Conservation (phyloP, 1,284 basidiomycete genomes). For the Termitomyces sp. region DNA sequence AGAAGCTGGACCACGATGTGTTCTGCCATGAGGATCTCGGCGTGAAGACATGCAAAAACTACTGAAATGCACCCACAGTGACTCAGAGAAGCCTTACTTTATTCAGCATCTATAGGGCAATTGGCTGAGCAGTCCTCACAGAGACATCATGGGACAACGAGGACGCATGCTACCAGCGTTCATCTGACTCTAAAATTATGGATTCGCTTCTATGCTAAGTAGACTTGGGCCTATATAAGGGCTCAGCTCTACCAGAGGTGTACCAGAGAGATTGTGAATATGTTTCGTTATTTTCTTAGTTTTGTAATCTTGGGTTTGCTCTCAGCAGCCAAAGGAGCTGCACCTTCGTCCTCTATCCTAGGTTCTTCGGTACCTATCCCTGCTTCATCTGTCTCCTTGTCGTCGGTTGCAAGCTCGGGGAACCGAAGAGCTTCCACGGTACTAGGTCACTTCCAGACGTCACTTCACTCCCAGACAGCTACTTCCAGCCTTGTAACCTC, state of each 20-base stretch:
- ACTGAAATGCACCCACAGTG: background rate
- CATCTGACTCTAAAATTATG: constrained; percentile 5
- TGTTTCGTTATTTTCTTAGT: background rate
- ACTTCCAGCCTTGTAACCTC: background rate
- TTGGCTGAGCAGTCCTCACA: background rate
- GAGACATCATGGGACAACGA: constrained; percentile 10
- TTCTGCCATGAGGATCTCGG: constrained; percentile 4
- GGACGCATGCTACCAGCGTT: constrained; percentile 5
- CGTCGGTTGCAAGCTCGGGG: background rate
- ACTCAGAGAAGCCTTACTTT: constrained; percentile 1
- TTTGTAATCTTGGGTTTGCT: background rate
- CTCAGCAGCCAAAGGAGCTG: background rate
- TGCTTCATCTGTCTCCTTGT: background rate
- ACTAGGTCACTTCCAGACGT: background rate
- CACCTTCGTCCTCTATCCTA: background rate
- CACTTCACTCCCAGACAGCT: background rate
- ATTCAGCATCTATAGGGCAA: background rate
- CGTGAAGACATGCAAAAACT: background rate
- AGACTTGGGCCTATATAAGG: constrained; percentile 1
- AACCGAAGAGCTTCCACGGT: background rate
- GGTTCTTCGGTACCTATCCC: background rate
- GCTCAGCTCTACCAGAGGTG: background rate
- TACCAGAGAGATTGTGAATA: background rate
- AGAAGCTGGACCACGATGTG: background rate
- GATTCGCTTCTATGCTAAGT: constrained; percentile 4